phyloP scores from a whole-genome alignment of 768 basidiomycete genomes.

The Kwoniella sp. region DNA sequence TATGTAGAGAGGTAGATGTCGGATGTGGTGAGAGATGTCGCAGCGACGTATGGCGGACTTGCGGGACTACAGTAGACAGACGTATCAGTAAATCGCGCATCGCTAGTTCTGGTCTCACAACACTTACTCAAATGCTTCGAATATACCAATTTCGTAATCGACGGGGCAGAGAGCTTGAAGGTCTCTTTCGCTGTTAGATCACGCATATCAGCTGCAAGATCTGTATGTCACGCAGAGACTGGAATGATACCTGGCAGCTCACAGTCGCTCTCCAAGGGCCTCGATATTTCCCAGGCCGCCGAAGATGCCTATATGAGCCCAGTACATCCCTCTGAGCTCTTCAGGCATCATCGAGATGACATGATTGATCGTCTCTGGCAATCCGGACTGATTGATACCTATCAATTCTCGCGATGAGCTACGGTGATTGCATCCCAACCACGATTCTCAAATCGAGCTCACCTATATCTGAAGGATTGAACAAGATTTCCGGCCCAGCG shows the following conservation, averaged over 20 bases:
- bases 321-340: conserved; percentile 89
- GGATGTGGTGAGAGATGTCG: conserved; percentile 62
- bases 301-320: conserved; percentile 87
- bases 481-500: conserved; percentile 86
- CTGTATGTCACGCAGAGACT: neutral
- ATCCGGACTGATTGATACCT: conserved; percentile 80
- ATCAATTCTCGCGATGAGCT: conserved; percentile 13
- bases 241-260: conserved; percentile 55
- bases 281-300: conserved; percentile 79
- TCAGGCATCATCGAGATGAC: conserved; percentile 75
- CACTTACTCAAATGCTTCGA: conserved; percentile 72
- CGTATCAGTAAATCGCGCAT: no score
- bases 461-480: conserved; percentile 89
- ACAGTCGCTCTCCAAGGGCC: conserved; percentile 78
- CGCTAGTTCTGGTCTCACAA: neutral
- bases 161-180: conserved; percentile 78
- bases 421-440: no score
- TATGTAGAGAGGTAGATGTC: conserved; percentile 62
- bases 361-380: conserved; percentile 72
- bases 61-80: conserved; percentile 44
- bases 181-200: conserved; percentile 76
- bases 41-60: conserved; percentile 45
- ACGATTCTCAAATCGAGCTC: neutral
- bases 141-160: conserved; percentile 73
- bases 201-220: conserved; percentile 11